Conservation (phyloP, 768 basidiomycete genomes). For the Hericium coralloides region DNA sequence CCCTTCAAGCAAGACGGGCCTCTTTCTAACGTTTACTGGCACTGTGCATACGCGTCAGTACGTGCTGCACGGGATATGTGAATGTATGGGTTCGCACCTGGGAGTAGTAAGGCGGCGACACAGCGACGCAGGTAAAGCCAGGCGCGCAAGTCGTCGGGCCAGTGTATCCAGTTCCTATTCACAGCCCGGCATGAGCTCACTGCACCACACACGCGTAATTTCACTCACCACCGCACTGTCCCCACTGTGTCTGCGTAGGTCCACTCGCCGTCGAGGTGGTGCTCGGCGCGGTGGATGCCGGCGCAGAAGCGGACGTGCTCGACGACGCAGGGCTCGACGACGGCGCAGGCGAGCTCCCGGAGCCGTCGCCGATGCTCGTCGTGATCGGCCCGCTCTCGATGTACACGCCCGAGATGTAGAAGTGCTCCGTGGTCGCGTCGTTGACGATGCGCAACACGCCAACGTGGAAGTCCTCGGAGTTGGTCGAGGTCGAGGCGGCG, state of each 20-base stretch:
- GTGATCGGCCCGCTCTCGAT: constrained; percentile 50
- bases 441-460: constrained; percentile 50
- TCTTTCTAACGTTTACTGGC: too few relatives aligned
- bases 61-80: too few relatives aligned
- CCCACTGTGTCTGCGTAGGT: constrained; percentile 35
- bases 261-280: constrained; percentile 29
- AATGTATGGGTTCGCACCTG: constrained; percentile 27
- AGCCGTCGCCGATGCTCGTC: constrained; percentile 36
- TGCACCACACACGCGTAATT: background rate
- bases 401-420: constrained; percentile 52
- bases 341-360: constrained; percentile 7
- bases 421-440: constrained; percentile 39
- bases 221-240: constrained; percentile 42
- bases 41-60: too few relatives aligned
- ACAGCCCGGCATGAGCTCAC: background rate
- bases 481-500: constrained; percentile 43
- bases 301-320: constrained; percentile 17
- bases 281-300: constrained; percentile 17
- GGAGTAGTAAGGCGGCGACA: constrained; percentile 43
- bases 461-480: constrained; percentile 54
- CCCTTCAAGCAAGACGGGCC: too few relatives aligned
- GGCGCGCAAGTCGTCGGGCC: constrained; percentile 38
- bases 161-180: constrained; percentile 32
- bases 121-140: constrained; percentile 34
- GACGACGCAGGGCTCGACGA: constrained; percentile 1